Evolutionary conservation across 129 eudicot species (phyloP), one percentile per base, ranked within the genome.

Genomic region (Escallonia herrerae): DNA sequence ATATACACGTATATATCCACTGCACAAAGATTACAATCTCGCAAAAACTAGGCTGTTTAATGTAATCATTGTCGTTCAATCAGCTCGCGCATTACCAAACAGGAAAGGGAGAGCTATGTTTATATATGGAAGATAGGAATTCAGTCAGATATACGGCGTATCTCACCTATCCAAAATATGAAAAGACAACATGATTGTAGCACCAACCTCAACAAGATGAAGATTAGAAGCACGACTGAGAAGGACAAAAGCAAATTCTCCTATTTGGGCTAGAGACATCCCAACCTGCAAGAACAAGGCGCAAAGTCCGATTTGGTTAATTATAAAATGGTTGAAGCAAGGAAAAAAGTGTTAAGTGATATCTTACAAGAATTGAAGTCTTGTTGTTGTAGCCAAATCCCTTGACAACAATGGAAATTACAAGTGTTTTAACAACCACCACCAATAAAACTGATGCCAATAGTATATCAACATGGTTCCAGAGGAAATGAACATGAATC

Each of bases 191-290:
- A 22, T 22, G 33, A 22, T 2, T 6, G 8, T 38, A 79, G 54
- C 64, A 63, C 50, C 8, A 50, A 93, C 98, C 96, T 88, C 98
- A 74, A 93, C 98, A 22, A 93, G 96, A 81, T 93, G 96, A 78
- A 93, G 83, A 74, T 93, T 93, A 53, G 96, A 93, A 63, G 98
- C 98, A 68, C 98, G 96, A 67, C 98, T 93, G 43, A 93, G 96
- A 57, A 93, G 89, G 55, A 93, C 98, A 81, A 93, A 93, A 55
- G 98, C 96, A 63, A 93, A 93, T 76, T 93, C 98, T 72, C 98
- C 98, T 43, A 93, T 93, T 63, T 93, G 98, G 55, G 98, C 98
- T 72, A 93, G 80, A 63, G 98, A 93, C 98, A 93, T 93, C 33
- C 96, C 98, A 38, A 93, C 98, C 98, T 93, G 74, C 76, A 75